Percentiles rank a stretch among this genome's conserved stretches.
phyloP scores from a whole-genome alignment of 495 filamentous ascomycete genomes.

The Echria macrotheca region DNA sequence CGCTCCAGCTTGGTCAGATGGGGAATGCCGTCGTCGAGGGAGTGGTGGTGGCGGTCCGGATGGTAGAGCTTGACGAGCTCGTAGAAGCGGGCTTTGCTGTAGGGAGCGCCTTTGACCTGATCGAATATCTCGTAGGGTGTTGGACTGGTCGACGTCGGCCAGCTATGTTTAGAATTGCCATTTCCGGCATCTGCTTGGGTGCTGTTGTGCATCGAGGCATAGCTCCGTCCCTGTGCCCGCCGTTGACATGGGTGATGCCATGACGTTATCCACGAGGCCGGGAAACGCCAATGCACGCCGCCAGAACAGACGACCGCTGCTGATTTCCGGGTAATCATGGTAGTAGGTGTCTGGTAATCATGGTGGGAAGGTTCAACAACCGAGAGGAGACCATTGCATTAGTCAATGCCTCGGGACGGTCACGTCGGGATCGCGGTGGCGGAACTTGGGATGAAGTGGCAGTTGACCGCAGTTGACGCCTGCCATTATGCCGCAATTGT shows the following conservation, averaged over 20 bases:
- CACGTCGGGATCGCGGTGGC: neutral
- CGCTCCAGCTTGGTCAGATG: conserved; percentile 66
- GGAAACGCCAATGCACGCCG: conserved; percentile 15
- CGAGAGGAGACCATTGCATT: conserved; percentile 13
- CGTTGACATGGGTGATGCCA: too few species aligned
- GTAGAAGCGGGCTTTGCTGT: conserved; percentile 79
- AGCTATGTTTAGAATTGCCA: conserved; percentile 10
- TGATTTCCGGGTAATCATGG: conserved; percentile 31
- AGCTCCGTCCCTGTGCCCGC: conserved; percentile 8
- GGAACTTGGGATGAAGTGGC: too few species aligned
- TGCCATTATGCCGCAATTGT: too few species aligned
- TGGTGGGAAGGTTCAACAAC: conserved; percentile 17
- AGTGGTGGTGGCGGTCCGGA: conserved; percentile 63
- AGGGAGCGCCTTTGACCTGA: conserved; percentile 55
- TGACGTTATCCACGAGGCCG: conserved; percentile 27
- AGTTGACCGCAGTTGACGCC: too few species aligned
- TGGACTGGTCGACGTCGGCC: conserved; percentile 45
- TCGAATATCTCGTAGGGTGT: conserved; percentile 91
- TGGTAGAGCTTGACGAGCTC: conserved; percentile 94
- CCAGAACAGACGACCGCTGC: conserved; percentile 23
- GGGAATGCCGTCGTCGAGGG: conserved; percentile 40
- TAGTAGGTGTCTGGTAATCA: conserved; percentile 17
- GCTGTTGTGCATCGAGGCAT: conserved; percentile 18
- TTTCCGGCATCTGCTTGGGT: neutral
- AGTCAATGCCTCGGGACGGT: neutral